A percentile compares a stretch with the other conserved stretches of the same genome.
phyloP scores from a whole-genome alignment of 1,139 yeast genomes.

The Geotrichum fermentans region DNA sequence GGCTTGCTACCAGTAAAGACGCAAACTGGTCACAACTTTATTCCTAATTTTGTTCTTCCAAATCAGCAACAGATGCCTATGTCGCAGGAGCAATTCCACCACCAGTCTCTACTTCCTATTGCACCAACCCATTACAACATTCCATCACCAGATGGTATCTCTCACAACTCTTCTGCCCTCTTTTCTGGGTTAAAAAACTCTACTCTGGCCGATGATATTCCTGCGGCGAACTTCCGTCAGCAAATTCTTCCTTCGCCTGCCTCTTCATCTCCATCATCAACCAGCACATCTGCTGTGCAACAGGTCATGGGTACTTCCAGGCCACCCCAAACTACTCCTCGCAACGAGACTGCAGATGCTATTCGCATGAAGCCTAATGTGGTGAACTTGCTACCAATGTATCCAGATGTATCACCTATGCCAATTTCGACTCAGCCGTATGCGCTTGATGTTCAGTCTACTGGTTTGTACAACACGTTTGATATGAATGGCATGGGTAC shows the following conservation, averaged over 20 bases:
- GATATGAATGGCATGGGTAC: not conserved
- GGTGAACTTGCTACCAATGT: constrained; percentile 22
- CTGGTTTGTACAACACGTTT: not conserved
- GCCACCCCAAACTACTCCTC: not conserved
- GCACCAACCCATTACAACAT: not conserved
- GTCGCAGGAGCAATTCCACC: not conserved
- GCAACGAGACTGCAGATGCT: constrained; percentile 10
- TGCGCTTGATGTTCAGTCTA: too few relatives aligned
- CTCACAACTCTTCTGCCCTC: not conserved
- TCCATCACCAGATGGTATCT: constrained; percentile 4
- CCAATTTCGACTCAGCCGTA: constrained; percentile 6
- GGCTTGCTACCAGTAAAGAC: too few relatives aligned
- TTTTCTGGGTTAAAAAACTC: not conserved
- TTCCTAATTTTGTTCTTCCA: not conserved
- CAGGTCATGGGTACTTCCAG: not conserved
- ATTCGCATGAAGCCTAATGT: constrained; percentile 23
- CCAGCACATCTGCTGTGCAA: constrained; percentile 3
- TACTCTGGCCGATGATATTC: not conserved
- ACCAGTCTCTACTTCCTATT: not conserved
- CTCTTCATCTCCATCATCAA: constrained; percentile 10
- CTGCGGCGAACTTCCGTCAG: not conserved
- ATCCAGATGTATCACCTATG: constrained; percentile 7
- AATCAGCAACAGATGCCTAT: not conserved
- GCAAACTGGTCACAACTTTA: not conserved
- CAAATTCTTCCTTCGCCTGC: not conserved